Conservation (phyloP, 1,284 basidiomycete genomes). For the Ceratobasidium sp. region DNA sequence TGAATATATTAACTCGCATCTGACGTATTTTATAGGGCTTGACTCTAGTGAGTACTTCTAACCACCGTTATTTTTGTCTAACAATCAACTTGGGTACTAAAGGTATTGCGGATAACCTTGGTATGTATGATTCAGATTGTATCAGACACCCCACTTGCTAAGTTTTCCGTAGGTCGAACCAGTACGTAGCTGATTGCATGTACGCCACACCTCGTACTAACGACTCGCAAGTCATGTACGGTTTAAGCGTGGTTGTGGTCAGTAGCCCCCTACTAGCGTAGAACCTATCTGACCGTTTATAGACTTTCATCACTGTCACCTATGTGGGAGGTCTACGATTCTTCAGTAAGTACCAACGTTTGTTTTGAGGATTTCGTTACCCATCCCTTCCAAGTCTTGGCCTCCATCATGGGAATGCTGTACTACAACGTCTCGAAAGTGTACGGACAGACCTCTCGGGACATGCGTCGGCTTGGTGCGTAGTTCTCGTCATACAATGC, state of each 20-base stretch:
- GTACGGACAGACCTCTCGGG: conserved; percentile 87
- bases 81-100: conserved; percentile 49
- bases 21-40: conserved; percentile 64
- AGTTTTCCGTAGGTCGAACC: conserved; percentile 62
- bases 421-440: conserved; percentile 76
- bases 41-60: conserved; percentile 64
- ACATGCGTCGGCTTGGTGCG: conserved; percentile 85
- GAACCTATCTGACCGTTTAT: conserved; percentile 56
- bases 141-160: background rate
- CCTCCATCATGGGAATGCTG: conserved; percentile 67
- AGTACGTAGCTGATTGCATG: conserved; percentile 62
- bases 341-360: conserved; percentile 58
- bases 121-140: background rate
- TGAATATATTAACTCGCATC: background rate
- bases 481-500: background rate
- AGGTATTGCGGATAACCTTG: conserved; percentile 84
- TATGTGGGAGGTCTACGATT: conserved; percentile 83
- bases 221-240: conserved; percentile 33
- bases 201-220: conserved; percentile 51
- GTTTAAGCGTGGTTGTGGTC: conserved; percentile 34
- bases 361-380: background rate
- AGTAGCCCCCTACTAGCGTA: background rate
- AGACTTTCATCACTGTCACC: conserved; percentile 78
- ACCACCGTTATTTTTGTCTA: background rate
- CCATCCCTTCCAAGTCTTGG: conserved; percentile 48